A percentile compares a stretch with the other conserved stretches of the same genome.
These are phyloP conservation scores for Dactylellina haptotyla DNA, from an alignment of 2,329 filamentous ascomycete species.

Conservation along the genomic window DNA sequence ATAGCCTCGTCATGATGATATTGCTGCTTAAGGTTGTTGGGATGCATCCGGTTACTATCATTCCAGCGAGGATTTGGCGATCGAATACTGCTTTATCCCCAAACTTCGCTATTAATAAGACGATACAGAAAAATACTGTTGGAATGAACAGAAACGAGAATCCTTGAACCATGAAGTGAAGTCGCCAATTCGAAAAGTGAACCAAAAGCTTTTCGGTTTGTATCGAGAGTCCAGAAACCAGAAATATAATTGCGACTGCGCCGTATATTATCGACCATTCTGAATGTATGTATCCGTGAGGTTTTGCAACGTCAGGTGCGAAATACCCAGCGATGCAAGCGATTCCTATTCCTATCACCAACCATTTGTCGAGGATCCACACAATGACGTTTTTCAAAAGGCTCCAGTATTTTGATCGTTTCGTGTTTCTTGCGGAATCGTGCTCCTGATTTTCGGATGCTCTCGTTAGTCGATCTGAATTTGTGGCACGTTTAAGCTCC, in stretches of 20 bases:
- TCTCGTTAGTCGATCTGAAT: background rate
- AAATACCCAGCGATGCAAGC: slow-evolving; percentile 61
- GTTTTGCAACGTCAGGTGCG: slow-evolving; percentile 64
- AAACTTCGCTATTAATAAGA: slow-evolving; percentile 65
- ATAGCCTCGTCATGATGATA: slow-evolving; percentile 76
- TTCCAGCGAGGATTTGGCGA: slow-evolving; percentile 72
- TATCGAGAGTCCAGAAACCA: slow-evolving; percentile 76
- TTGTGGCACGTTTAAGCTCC: background rate
- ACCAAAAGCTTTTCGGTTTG: slow-evolving; percentile 70
- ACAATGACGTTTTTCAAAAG: slow-evolving; percentile 1
- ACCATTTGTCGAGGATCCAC: slow-evolving; percentile 69
- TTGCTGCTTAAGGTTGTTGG: slow-evolving; percentile 79
- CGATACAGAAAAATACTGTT: slow-evolving; percentile 69
- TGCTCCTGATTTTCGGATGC: background rate
- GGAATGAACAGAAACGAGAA: slow-evolving; percentile 75
- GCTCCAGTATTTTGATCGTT: background rate
- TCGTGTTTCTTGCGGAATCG: too few relatives aligned
- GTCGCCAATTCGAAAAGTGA: slow-evolving; percentile 73
- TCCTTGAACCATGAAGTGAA: slow-evolving; percentile 74
- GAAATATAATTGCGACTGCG: slow-evolving; percentile 74
- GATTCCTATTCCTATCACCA: slow-evolving; percentile 71
- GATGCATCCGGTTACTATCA: slow-evolving; percentile 74
- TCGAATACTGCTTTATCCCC: slow-evolving; percentile 68
- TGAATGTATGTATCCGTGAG: slow-evolving; percentile 66
- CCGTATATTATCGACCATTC: slow-evolving; percentile 74